Evolutionary conservation across 805 yeast species (phyloP), one percentile per base, ranked within the genome.

Genomic region (Cephaloascus fragrans): DNA sequence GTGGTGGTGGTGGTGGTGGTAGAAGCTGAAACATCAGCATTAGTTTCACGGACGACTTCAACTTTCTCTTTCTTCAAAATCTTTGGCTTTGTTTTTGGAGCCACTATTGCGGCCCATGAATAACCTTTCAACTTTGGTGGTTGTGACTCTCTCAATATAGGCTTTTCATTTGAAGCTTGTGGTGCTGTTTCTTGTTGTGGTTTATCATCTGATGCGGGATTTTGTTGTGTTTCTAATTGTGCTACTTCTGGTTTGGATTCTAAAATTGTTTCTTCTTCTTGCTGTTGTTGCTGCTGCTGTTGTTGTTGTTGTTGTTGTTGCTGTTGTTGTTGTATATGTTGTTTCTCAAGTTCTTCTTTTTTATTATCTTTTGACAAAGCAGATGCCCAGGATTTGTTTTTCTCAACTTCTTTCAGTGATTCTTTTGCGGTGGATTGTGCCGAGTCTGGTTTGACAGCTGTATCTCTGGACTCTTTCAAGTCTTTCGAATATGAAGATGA

Each of bases 371-470:
- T 36, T 29, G 53, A 47, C 51, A 66, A 62, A 17, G 71, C 69
- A 38, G 70, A 65, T 20, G 71, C 71, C 71, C 71, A 66, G 4
- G 68, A 59, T 43, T 9, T 8, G 5, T 36, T 18, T 23, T 23
- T 23, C 12, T 23, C 28, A 6, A 8, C 12, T 12, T 23, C 28
- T 23, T 23, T 23, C 10, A 23, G 12, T 6, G 6, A 8, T 23
- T 23, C 28, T 12, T 23, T 23, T 23, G 6, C 28, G 6, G 10
- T 23, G 6, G 28, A 23, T 23, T 23, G 6, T 8, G 28, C 28
- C 6, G 28, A 23, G 12, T 23, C 28, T n/a, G n/a, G n/a, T 23
- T 23, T 23, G 10, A 23, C 28, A n/a, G n/a, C n/a, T n/a, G n/a
- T n/a, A n/a, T n/a, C n/a, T n/a, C n/a, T n/a, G 10, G 19, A 26